phyloP scores from a whole-genome alignment of 2,329 filamentous ascomycete species.

The Penicillium italicum region DNA sequence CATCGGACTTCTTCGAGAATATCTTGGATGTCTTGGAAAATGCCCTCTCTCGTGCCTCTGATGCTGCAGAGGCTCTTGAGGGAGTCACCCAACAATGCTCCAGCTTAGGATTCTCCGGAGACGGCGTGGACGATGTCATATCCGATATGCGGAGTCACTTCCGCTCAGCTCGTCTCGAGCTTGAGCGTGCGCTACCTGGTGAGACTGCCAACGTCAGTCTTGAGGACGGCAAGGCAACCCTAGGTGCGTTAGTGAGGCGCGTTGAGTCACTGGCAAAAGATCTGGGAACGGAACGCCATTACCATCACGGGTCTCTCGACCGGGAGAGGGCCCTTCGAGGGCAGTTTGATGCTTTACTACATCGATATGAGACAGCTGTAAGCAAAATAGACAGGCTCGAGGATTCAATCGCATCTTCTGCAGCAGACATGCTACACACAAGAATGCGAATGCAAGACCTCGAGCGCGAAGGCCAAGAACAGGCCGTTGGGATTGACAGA shows the following conservation, averaged over 20 bases:
- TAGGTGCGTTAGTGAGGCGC: conserved; percentile 41
- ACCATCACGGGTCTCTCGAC: conserved; percentile 33
- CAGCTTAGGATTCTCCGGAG: conserved; percentile 39
- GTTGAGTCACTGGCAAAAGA: conserved; percentile 36
- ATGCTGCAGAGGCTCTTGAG: conserved; percentile 38
- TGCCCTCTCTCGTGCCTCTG: conserved; percentile 37
- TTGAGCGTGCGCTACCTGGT: conserved; percentile 45
- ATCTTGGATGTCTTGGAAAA: conserved; percentile 37
- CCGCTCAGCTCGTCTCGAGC: conserved; percentile 42
- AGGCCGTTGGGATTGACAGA: conserved; percentile 41
- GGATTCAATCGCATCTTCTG: conserved; percentile 40
- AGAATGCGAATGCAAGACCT: conserved; percentile 43
- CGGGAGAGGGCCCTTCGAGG: conserved; percentile 42
- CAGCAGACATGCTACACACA: conserved; percentile 45
- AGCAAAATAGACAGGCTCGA: conserved; percentile 40
- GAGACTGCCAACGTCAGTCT: conserved; percentile 41
- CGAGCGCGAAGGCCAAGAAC: conserved; percentile 40
- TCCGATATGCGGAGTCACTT: conserved; percentile 39
- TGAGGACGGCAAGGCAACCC: conserved; percentile 38
- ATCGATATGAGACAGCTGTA: conserved; percentile 37
- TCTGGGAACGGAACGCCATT: conserved; percentile 32
- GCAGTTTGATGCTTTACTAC: conserved; percentile 44
- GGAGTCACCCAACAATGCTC: conserved; percentile 36
- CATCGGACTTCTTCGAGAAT: conserved; percentile 38
- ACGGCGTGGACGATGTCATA: conserved; percentile 32